phyloP scores from a whole-genome alignment of 2,329 filamentous ascomycete species.

The Triangularia setosa region DNA sequence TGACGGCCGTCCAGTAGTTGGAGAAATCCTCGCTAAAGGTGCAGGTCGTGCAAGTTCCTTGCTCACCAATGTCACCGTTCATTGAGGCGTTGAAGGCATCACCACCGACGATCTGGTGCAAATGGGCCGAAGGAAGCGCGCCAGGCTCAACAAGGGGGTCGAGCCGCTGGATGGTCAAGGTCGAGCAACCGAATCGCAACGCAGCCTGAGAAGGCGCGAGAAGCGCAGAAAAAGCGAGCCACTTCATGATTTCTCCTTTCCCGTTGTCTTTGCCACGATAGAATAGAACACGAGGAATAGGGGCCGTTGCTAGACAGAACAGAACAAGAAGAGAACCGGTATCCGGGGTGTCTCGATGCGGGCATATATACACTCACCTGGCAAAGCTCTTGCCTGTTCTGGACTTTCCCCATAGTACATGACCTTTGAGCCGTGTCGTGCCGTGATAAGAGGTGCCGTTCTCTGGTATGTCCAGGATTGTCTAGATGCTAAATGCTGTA shows the following conservation, averaged over 20 bases:
- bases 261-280: background rate
- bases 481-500: background rate
- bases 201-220: slow-evolving; percentile 21
- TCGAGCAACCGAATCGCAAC: slow-evolving; percentile 28
- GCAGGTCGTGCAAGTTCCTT: slow-evolving; percentile 19
- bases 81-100: slow-evolving; percentile 18
- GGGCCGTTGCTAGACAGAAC: background rate
- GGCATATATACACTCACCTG: background rate
- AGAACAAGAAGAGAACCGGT: background rate
- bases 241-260: slow-evolving; percentile 19
- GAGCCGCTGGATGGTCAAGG: slow-evolving; percentile 26
- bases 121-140: slow-evolving; percentile 16
- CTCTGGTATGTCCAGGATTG: background rate
- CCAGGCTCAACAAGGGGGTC: slow-evolving; percentile 24
- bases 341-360: background rate
- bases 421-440: background rate
- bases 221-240: slow-evolving; percentile 20
- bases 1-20: slow-evolving; percentile 21
- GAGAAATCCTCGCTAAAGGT: slow-evolving; percentile 12
- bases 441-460: background rate
- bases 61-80: slow-evolving; percentile 14
- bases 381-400: background rate
- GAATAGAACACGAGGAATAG: background rate
- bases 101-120: slow-evolving; percentile 15
- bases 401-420: background rate